Base-by-base conservation (phyloP, 176 grass and related monocot species). In the Carex kokanica region DNA sequence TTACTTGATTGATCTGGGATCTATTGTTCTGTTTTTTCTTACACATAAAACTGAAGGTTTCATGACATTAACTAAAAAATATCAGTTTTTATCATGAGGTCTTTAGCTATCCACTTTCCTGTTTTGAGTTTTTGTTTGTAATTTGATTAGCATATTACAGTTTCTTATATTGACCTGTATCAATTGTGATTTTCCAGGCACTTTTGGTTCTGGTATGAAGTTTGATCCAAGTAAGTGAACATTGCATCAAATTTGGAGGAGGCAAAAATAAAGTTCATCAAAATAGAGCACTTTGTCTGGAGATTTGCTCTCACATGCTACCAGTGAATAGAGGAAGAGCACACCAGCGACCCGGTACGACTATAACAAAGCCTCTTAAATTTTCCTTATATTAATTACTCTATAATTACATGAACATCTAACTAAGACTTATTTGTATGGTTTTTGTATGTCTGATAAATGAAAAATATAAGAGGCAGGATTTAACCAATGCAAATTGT, bases 271-370 rank as follows among this genome's bases (percentile, higher is more conserved):
- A 29, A 82, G 13, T 68, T 82, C 41, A 31, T 15, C 5, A 68
- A 60, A 49, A 52, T 25, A 82, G 41, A 64, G 61, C 3, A 9
- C 14, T 52, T 68, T 68, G 18, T 82, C 60, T 81, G 71, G 60
- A 93, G 41, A 65, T 32, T 82, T 85, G 78, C 77, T 89, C 77
- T 90, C 94, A 86, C 93, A 95, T 99, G 96, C 70, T 92, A 83
- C 85, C 96, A 55, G 82, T 88, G 82, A 93, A 86, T 84, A 89
- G 96, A 82, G 86, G 82, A 73, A 85, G 91, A 89, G 88, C 74
- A 85, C 91, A 86, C 27, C 25, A 21, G 83, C 83, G 93, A 80
- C 71, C 87, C 78, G 89, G 84, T 95, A 99, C 87, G 85, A 85
- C 86, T 95, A 89, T 75, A 21, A 78, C 54, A 79, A 1, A 68